A percentile compares a stretch with the other conserved stretches of the same genome.
Evolutionary conservation across 2,329 filamentous ascomycete genomes (phyloP).

Genomic region (Arthrobotrys pseudoclavata): DNA sequence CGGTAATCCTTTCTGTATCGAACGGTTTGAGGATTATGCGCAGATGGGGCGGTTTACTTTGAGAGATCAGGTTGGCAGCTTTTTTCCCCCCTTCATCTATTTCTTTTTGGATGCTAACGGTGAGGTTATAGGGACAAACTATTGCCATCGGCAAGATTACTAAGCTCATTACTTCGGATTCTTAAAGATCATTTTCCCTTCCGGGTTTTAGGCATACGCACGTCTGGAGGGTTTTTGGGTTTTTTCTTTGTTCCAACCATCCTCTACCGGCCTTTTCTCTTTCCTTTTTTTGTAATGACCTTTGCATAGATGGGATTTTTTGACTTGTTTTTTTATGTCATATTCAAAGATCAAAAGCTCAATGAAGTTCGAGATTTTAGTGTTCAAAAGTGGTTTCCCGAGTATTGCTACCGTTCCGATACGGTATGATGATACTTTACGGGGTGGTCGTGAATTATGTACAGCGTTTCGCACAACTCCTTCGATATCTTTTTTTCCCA

Average conservation of each 20-base stretch:
- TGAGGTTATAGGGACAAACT: conserved; percentile 82
- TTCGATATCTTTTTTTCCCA: too few relatives aligned
- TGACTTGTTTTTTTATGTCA: conserved; percentile 16
- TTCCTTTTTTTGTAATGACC: conserved; percentile 28
- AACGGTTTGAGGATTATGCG: conserved; percentile 94
- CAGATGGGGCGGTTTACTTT: conserved; percentile 93
- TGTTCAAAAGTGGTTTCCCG: not conserved
- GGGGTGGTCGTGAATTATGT: not conserved
- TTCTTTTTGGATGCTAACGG: conserved; percentile 62
- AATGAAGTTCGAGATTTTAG: conserved; percentile 23
- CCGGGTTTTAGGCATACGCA: not conserved
- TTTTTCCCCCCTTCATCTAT: conserved; percentile 14
- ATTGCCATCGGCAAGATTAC: conserved; percentile 99
- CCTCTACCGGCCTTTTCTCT: not conserved
- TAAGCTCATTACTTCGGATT: conserved; percentile 76
- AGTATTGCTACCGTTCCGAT: not conserved
- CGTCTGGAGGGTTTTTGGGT: not conserved
- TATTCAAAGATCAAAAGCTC: conserved; percentile 39
- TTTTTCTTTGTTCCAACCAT: not conserved
- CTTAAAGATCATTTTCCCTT: conserved; percentile 27
- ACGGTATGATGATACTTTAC: not conserved
- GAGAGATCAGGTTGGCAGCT: conserved; percentile 77
- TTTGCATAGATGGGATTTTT: conserved; percentile 59
- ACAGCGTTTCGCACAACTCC: not conserved
- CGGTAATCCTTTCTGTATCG: conserved; percentile 88